Evolutionary conservation across 495 filamentous ascomycete genomes (phyloP).

Genomic region (Evansstolkia leycettana): DNA sequence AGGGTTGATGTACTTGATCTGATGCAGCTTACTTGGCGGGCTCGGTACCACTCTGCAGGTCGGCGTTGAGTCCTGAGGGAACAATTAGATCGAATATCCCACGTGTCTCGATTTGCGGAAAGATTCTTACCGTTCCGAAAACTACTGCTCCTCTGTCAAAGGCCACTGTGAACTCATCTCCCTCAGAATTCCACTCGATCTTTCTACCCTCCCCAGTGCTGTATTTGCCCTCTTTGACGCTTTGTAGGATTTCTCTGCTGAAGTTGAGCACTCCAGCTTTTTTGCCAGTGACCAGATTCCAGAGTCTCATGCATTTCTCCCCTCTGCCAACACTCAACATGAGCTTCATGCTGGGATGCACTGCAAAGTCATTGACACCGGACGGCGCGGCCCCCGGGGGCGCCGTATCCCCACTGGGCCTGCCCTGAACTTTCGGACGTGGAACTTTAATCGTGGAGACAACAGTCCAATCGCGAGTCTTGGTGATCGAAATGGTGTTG

Average conservation of each 20-base stretch:
- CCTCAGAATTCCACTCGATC: conserved; percentile 65
- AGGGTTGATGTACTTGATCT: conserved; percentile 57
- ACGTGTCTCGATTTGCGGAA: not conserved
- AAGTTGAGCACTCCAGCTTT: conserved; percentile 90
- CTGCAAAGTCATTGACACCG: conserved; percentile 90
- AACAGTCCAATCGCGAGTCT: conserved; percentile 79
- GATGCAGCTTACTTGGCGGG: conserved; percentile 67
- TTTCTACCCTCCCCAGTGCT: conserved; percentile 71
- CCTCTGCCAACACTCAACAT: conserved; percentile 84
- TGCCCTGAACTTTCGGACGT: conserved; percentile 65
- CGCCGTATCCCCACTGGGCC: conserved; percentile 85
- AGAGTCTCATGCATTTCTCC: conserved; percentile 82
- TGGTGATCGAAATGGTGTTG: conserved; percentile 73
- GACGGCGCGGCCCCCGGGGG: conserved; percentile 67
- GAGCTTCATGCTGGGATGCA: conserved; percentile 92
- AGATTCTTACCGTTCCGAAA: conserved; percentile 59
- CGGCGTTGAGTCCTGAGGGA: conserved; percentile 56
- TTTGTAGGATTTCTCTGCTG: conserved; percentile 47
- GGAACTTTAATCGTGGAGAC: conserved; percentile 87
- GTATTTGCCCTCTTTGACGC: conserved; percentile 63
- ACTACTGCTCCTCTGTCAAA: conserved; percentile 81
- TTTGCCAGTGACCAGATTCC: conserved; percentile 94
- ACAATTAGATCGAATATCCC: conserved; percentile 3
- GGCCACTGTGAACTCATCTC: conserved; percentile 74
- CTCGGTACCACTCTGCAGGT: conserved; percentile 57